Conservation (phyloP, 169 alveolate genomes). For the Eimeria acervulina region DNA sequence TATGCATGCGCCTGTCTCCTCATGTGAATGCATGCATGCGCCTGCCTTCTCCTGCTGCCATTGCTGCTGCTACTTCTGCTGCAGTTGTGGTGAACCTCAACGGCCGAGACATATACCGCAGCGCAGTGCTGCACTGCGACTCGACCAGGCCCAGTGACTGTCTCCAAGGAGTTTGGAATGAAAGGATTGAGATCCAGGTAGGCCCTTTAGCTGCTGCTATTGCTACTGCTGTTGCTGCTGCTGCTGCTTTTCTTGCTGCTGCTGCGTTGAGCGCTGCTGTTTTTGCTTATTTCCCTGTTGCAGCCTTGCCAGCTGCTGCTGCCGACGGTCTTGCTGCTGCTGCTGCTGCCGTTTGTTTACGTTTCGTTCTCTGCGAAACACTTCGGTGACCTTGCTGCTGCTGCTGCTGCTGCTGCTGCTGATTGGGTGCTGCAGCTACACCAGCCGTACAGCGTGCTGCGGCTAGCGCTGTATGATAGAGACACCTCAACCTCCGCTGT, state of each 20-base stretch:
- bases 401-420: constrained; percentile 8
- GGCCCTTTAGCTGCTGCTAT: constrained; percentile 4
- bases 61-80: constrained; percentile 50
- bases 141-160: background rate
- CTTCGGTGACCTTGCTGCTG: background rate
- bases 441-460: constrained; percentile 80
- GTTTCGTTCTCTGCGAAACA: background rate
- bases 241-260: background rate
- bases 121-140: constrained; percentile 58
- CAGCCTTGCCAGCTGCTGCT: background rate
- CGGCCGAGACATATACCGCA: constrained; percentile 78
- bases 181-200: constrained; percentile 79
- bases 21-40: background rate
- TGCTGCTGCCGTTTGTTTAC: background rate
- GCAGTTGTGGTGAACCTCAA: constrained; percentile 75
- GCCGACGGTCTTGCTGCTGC: background rate
- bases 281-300: background rate
- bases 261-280: background rate
- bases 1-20: background rate
- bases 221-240: constrained; percentile 6
- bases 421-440: constrained; percentile 41
- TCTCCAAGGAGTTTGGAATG: constrained; percentile 58
- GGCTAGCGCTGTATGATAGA: constrained; percentile 70
- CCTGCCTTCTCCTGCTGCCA: background rate
- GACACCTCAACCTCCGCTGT: constrained; percentile 53